Percentiles rank a stretch among this genome's conserved stretches.
Conservation (phyloP, 331 rosid species). For the Pyrus hybrid region DNA sequence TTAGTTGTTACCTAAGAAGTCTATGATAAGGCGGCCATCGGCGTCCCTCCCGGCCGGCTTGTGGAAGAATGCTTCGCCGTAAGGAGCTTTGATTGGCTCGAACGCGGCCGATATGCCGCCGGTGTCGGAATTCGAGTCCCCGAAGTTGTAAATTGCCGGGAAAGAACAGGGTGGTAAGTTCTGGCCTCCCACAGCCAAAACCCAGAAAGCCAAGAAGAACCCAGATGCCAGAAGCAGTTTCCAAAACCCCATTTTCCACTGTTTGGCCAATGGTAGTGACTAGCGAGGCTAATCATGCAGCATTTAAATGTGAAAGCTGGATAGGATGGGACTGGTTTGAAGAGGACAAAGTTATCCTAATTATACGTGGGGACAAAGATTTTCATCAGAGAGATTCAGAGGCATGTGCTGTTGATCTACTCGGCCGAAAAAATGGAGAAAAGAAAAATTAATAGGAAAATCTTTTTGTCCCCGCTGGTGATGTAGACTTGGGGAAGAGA, state of each 20-base stretch:
- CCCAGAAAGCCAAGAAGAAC: conserved; percentile 28
- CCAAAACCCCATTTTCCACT: conserved; percentile 30
- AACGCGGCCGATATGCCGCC: conserved; percentile 83
- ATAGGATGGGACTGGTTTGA: not conserved
- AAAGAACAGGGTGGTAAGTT: conserved; percentile 39
- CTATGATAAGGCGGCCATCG: conserved; percentile 85
- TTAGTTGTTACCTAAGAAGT: conserved; percentile 54
- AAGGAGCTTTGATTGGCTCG: conserved; percentile 57
- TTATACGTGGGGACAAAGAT: not conserved
- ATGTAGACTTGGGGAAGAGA: no score
- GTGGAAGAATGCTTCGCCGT: conserved; percentile 64
- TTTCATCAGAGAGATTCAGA: not conserved
- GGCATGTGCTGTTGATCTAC: not conserved
- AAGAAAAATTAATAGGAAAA: not conserved
- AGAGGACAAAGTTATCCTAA: not conserved
- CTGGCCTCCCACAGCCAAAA: conserved; percentile 11
- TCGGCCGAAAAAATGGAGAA: not conserved
- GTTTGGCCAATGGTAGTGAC: not conserved
- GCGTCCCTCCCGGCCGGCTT: conserved; percentile 67
- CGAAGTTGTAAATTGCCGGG: conserved; percentile 92
- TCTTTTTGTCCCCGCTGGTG: not conserved
- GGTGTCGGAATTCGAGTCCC: conserved; percentile 95
- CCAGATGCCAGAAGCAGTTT: not conserved
- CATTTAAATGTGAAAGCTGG: not conserved
- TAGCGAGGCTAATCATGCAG: not conserved